phyloP scores from a whole-genome alignment of 148 eudicot genomes.

The Chenopodium formosanum region DNA sequence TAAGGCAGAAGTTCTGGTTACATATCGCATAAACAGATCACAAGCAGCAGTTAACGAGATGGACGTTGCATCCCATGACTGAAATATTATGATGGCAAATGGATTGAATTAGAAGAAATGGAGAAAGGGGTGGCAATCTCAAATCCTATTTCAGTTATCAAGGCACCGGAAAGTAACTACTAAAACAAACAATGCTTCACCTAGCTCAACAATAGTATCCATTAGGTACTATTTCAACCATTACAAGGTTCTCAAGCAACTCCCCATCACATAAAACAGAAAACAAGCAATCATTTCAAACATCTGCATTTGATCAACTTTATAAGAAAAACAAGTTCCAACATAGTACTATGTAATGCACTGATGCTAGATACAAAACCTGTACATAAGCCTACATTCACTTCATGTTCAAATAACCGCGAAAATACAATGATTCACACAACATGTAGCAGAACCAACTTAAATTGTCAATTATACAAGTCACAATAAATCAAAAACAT shows the following conservation, averaged over 20 bases:
- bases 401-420: neutral
- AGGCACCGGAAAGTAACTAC: neutral
- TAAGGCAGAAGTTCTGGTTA: conserved; percentile 92
- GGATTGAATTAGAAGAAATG: conserved; percentile 6
- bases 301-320: neutral
- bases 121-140: neutral
- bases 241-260: neutral
- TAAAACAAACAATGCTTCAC: neutral
- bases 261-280: neutral
- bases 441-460: neutral
- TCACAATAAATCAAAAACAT: neutral
- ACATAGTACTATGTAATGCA: neutral
- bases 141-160: neutral
- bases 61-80: conserved; percentile 98
- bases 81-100: conserved; percentile 16
- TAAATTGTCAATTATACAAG: neutral
- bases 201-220: neutral
- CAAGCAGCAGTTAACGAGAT: conserved; percentile 98
- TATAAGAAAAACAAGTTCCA: neutral
- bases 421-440: too few species aligned
- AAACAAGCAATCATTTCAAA: neutral
- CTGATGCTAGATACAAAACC: neutral
- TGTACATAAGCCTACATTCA: neutral
- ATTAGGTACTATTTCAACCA: neutral
- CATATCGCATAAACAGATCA: conserved; percentile 94